Conservation (phyloP, 2,329 filamentous ascomycete genomes). For the Domatiomyces globalis region DNA sequence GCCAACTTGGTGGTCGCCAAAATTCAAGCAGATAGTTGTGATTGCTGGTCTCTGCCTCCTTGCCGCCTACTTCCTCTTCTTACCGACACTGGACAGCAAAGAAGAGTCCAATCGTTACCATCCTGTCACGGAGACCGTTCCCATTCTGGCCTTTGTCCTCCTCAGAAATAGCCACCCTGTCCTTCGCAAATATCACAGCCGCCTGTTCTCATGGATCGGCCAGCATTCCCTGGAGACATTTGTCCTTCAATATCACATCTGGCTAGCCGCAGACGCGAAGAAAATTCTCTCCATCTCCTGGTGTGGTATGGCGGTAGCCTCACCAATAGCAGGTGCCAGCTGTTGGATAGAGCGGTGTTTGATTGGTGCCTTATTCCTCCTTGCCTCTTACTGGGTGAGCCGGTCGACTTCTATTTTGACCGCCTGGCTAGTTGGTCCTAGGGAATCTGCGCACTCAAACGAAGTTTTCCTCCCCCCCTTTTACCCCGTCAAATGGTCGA, state of each 20-base stretch:
- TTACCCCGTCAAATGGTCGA: not conserved
- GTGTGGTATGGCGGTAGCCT: slow-evolving; percentile 19
- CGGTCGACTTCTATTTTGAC: not conserved
- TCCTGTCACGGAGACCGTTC: slow-evolving; percentile 40
- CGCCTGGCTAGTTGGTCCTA: not conserved
- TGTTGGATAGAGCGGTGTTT: slow-evolving; percentile 11
- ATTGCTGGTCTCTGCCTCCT: slow-evolving; percentile 15
- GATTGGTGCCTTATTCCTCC: slow-evolving; percentile 31
- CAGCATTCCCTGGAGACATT: slow-evolving; percentile 45
- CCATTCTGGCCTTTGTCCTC: slow-evolving; percentile 39
- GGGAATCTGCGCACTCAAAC: not conserved
- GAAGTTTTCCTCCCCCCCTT: not conserved
- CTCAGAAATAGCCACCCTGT: slow-evolving; percentile 36
- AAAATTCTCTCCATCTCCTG: slow-evolving; percentile 29
- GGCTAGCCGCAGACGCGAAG: slow-evolving; percentile 45
- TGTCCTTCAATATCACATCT: slow-evolving; percentile 47
- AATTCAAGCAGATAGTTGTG: slow-evolving; percentile 3
- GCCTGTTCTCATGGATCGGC: slow-evolving; percentile 41
- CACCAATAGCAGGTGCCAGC: slow-evolving; percentile 21
- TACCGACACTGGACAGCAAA: slow-evolving; percentile 23
- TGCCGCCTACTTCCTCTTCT: slow-evolving; percentile 9
- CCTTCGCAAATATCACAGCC: slow-evolving; percentile 33
- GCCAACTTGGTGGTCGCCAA: not conserved
- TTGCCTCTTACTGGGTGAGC: slow-evolving; percentile 6
- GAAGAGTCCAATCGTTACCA: slow-evolving; percentile 37